These are phyloP conservation scores for Musa balbisiana DNA, from an alignment of 202 grass and related monocot genomes.

Conservation along the genomic window DNA sequence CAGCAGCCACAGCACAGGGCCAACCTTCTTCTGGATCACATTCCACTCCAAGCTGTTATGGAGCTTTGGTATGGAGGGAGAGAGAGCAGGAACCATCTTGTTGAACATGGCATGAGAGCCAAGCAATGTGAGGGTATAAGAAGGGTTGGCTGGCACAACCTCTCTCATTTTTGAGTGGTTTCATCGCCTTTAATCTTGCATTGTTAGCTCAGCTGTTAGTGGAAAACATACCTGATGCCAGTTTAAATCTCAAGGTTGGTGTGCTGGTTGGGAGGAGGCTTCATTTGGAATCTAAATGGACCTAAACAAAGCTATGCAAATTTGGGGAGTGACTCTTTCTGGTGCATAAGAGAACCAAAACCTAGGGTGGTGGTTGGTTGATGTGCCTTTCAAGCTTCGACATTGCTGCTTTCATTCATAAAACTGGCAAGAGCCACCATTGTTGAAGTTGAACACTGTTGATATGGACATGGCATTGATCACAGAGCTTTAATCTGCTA, in stretches of 20 bases:
- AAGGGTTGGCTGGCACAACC: not conserved
- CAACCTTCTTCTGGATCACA: conserved; percentile 9
- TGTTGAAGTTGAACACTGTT: too few relatives aligned
- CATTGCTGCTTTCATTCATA: too few relatives aligned
- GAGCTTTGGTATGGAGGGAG: conserved; percentile 13
- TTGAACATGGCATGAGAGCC: not conserved
- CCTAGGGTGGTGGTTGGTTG: too few relatives aligned
- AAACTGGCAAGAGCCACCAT: too few relatives aligned
- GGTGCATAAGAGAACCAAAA: too few relatives aligned
- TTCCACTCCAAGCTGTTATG: not conserved
- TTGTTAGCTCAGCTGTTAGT: not conserved
- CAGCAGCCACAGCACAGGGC: not conserved
- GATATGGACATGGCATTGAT: too few relatives aligned
- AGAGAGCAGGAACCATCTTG: not conserved
- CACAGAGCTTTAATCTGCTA: too few relatives aligned
- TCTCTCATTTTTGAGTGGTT: not conserved
- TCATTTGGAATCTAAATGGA: not conserved
- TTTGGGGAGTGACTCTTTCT: too few relatives aligned
- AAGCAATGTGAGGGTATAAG: not conserved
- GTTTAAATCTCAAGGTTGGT: not conserved
- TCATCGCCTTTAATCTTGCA: not conserved
- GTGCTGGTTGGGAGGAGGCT: not conserved
- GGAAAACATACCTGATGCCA: not conserved
- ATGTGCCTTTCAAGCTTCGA: too few relatives aligned
- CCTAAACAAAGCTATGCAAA: too few relatives aligned